Evolutionary conservation across 2,329 filamentous ascomycete genomes (phyloP).

Genomic region (Tolypocladium ovalisporum): DNA sequence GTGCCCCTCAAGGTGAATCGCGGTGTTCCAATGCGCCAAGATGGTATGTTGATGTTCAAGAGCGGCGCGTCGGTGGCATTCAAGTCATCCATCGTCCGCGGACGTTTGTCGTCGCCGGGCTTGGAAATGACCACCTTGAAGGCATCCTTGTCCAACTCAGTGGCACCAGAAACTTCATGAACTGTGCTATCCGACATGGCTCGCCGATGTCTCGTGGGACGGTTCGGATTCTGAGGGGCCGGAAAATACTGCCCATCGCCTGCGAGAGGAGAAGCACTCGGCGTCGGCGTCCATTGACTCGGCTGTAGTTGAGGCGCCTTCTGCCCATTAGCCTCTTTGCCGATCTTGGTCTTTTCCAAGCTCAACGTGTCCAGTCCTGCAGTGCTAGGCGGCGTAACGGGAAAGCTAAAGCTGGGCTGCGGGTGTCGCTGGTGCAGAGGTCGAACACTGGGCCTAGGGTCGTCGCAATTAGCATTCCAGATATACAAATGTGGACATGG

Average conservation of each 20-base stretch:
- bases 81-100: slow-evolving; percentile 52
- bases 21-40: slow-evolving; percentile 73
- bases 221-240: slow-evolving; percentile 10
- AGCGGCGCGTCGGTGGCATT: slow-evolving; percentile 35
- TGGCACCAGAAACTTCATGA: slow-evolving; percentile 46
- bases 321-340: background rate
- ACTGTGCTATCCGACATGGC: slow-evolving; percentile 70
- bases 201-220: slow-evolving; percentile 38
- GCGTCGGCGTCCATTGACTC: slow-evolving; percentile 32
- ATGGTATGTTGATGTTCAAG: slow-evolving; percentile 68
- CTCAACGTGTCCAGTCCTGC: slow-evolving; percentile 40
- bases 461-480: slow-evolving; percentile 10
- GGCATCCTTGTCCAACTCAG: slow-evolving; percentile 50
- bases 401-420: slow-evolving; percentile 49
- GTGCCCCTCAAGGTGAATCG: slow-evolving; percentile 69
- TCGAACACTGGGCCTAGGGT: slow-evolving; percentile 45
- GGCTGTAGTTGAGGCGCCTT: slow-evolving; percentile 12
- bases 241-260: slow-evolving; percentile 22
- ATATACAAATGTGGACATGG: background rate
- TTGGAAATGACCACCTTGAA: slow-evolving; percentile 76
- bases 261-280: slow-evolving; percentile 24
- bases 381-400: slow-evolving; percentile 48
- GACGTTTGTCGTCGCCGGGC: slow-evolving; percentile 46
- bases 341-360: slow-evolving; percentile 14
- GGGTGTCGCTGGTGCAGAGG: slow-evolving; percentile 51